phyloP scores from a whole-genome alignment of 1,284 basidiomycete genomes.

The Inonotus hispidus region DNA sequence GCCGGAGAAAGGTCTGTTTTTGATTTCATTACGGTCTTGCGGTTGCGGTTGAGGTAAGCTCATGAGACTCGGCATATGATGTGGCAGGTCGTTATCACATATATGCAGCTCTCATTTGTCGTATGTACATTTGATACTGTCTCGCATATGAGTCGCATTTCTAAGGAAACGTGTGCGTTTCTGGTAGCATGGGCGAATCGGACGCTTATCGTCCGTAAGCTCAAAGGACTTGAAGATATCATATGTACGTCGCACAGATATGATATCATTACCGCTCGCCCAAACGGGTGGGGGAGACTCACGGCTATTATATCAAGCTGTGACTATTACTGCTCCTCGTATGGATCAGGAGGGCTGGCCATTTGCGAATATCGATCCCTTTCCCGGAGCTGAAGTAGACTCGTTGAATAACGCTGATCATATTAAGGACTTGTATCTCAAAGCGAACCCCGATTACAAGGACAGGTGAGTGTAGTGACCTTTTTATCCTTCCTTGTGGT shows the following conservation, averaged over 20 bases:
- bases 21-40: too few species aligned
- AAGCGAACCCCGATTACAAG: constrained; percentile 63
- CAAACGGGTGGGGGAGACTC: not conserved
- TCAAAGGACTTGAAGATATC: constrained; percentile 87
- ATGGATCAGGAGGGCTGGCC: constrained; percentile 87
- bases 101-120: constrained; percentile 89
- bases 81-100: constrained; percentile 38
- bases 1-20: constrained; percentile 69
- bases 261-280: not conserved
- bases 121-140: constrained; percentile 42
- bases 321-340: constrained; percentile 80
- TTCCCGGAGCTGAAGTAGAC: constrained; percentile 69
- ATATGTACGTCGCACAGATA: constrained; percentile 51
- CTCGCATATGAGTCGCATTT: too few species aligned
- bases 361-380: constrained; percentile 68
- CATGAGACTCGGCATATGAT: not conserved
- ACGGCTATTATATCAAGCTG: constrained; percentile 39
- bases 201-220: constrained; percentile 79
- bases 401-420: constrained; percentile 65
- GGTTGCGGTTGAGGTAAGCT: not conserved
- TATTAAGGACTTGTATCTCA: constrained; percentile 83
- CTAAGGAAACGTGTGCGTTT: too few species aligned
- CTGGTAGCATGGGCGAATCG: constrained; percentile 95
- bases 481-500: not conserved
- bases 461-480: constrained; percentile 45